These are phyloP conservation scores for Talinum fruticosum DNA, from an alignment of 148 eudicot species.

Conservation along the genomic window DNA sequence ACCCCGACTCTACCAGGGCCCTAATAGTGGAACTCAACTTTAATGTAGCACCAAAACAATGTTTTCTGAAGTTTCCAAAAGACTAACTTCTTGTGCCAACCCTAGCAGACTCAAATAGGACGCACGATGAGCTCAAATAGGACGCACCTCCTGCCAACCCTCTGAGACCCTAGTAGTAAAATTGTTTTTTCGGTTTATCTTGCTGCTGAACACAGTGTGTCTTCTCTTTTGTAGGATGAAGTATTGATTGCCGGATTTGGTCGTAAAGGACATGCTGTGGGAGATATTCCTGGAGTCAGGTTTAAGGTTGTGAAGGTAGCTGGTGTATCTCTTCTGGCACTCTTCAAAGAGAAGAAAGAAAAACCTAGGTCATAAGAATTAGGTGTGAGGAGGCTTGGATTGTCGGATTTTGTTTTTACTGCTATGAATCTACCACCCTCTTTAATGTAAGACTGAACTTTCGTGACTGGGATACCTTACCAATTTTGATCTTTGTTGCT, in stretches of 20 bases:
- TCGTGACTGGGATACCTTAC: background rate
- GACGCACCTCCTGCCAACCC: background rate
- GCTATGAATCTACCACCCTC: background rate
- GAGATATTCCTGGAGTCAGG: slow-evolving; percentile 98
- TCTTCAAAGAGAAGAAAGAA: slow-evolving; percentile 94
- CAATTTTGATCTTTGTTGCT: slow-evolving; percentile 12
- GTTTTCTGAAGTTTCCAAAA: background rate
- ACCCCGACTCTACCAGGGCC: too few species aligned
- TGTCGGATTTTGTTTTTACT: background rate
- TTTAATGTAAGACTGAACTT: background rate
- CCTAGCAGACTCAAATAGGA: background rate
- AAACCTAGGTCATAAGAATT: slow-evolving; percentile 80
- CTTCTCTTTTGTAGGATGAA: slow-evolving; percentile 49
- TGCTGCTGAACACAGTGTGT: background rate
- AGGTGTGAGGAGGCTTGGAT: background rate
- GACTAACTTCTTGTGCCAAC: background rate
- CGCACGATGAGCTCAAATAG: background rate
- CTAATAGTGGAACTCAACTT: background rate
- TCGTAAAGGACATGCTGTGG: slow-evolving; percentile 92
- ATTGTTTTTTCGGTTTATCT: background rate
- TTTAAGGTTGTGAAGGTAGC: slow-evolving; percentile 98
- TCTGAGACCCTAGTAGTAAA: background rate
- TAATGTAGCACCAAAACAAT: background rate
- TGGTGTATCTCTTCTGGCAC: slow-evolving; percentile 93
- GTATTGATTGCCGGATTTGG: slow-evolving; percentile 97